phyloP scores from a whole-genome alignment of 108 stramenopile species.

The Nitzschia inconspicua region DNA sequence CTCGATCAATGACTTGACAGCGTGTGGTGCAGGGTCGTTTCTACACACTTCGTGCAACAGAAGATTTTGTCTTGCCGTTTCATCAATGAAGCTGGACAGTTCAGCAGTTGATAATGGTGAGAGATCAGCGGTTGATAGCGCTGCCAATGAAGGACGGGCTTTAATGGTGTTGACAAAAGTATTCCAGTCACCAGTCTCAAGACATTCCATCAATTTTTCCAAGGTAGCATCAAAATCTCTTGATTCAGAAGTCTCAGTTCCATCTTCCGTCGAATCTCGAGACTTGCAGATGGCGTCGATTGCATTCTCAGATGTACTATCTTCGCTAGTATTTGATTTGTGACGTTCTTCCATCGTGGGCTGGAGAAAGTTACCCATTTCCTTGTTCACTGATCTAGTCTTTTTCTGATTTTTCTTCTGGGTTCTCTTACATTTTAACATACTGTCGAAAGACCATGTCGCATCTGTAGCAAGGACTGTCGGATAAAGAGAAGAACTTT shows the following conservation, averaged over 20 bases:
- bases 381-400: too few relatives aligned
- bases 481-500: neutral
- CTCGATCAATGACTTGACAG: conserved; percentile 37
- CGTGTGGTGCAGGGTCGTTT: conserved; percentile 47
- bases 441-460: conserved; percentile 9
- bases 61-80: conserved; percentile 19
- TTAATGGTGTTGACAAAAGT: neutral
- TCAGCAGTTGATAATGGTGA: conserved; percentile 5
- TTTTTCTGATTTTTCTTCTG: neutral
- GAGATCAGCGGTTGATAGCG: conserved; percentile 7
- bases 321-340: neutral
- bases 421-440: neutral
- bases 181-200: conserved; percentile 8
- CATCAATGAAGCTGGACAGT: conserved; percentile 4
- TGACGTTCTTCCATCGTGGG: too few relatives aligned
- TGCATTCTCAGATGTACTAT: neutral
- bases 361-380: too few relatives aligned
- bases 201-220: neutral
- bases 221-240: conserved; percentile 1
- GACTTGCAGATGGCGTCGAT: neutral
- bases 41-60: conserved; percentile 65
- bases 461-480: neutral
- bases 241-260: neutral
- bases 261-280: neutral
- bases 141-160: conserved; percentile 5